phyloP scores from a whole-genome alignment of 2,329 filamentous ascomycete genomes.

The Tolypocladium amazonense region DNA sequence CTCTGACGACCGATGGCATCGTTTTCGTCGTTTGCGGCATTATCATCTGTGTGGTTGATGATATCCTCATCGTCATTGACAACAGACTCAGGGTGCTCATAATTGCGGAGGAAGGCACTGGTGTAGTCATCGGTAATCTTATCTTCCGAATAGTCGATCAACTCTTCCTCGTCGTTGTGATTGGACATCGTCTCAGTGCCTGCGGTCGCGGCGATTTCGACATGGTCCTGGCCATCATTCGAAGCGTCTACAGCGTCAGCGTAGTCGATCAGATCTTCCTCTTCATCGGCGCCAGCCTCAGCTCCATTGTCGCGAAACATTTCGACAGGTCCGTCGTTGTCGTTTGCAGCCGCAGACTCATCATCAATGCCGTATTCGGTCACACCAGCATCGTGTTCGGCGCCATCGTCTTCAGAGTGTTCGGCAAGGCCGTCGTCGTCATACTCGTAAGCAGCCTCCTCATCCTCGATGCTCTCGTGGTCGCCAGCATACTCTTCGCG shows the following conservation, averaged over 20 bases:
- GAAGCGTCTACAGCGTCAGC: neutral
- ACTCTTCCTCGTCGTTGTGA: neutral
- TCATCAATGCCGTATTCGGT: neutral
- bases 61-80: constrained; percentile 2
- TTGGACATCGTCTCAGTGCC: neutral
- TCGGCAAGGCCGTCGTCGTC: constrained; percentile 5
- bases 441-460: constrained; percentile 2
- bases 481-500: neutral
- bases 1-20: neutral
- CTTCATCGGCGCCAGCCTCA: neutral
- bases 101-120: neutral
- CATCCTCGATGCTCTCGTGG: neutral
- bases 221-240: neutral
- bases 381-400: neutral
- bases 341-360: neutral
- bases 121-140: neutral
- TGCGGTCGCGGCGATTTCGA: neutral
- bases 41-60: constrained; percentile 6
- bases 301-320: neutral
- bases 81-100: neutral
- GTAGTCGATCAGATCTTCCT: constrained; percentile 1
- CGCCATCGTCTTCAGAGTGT: neutral
- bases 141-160: neutral
- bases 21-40: constrained; percentile 3
- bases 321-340: neutral